Base-by-base conservation (phyloP, 768 basidiomycete genomes). In the Pisolithus microcarpus region DNA sequence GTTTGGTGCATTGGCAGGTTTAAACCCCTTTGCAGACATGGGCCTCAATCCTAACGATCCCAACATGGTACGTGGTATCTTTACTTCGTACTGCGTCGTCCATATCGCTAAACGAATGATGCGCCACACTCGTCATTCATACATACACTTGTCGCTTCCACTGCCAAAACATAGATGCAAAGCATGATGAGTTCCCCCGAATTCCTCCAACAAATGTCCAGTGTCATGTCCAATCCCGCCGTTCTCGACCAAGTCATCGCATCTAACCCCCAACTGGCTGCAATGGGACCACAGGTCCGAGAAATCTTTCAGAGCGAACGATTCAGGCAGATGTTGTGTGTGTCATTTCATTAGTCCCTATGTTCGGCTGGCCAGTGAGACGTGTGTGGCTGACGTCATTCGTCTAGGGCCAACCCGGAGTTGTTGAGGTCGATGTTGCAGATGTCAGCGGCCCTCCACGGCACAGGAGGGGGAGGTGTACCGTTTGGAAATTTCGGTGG, bases 21-120 rank as follows among this genome's bases (percentile, higher is more conserved):
- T 94, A 64, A 97, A 98, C 60, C 95, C 96, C 0, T 98, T 99
- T 61, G 77, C 85, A 0, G 86, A 85, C 4, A 82, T 95, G 80
- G 95, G 94, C 1, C 46, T 95, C 40, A 99, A 99, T 62, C 75
- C 79, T 4, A 90, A 89, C 58, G 95, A 97, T 65, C 94, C 94
- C 0, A 96, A 97, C 65, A 89, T 95, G 82, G 91, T 91, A 53
- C 56, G 80, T 53, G 15, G 31, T 70, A 42, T 36, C 19, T 38
- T 15, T 38, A 18, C 7, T 18, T 10, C 23, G 26, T 28, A 9
- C n/a, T 13, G 13, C 4, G 9, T 16, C 21, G 26, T 19, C 23
- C n/a, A 38, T 16, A 3, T 15, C 8, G 26, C 38, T 40, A 31
- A 34, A 34, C 18, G 31, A n/a, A 16, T n/a, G 43, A n/a, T 36